A percentile compares a stretch with the other conserved stretches of the same genome.
Evolutionary conservation across 1,284 basidiomycete genomes (phyloP).

Genomic region (Ustilago xerochloae): DNA sequence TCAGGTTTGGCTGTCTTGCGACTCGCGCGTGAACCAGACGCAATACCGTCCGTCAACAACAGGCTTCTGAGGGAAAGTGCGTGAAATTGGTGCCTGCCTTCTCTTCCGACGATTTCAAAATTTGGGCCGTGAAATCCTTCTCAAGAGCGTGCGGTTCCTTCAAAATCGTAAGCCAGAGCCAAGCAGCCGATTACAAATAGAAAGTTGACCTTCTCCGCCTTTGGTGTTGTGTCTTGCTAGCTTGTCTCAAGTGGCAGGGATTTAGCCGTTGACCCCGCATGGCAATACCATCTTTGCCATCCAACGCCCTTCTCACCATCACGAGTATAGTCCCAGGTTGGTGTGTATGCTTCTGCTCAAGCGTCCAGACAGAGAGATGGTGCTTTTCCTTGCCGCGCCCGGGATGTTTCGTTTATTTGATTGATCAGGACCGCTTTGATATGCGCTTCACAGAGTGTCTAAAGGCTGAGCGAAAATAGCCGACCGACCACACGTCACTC

Average conservation of each 20-base stretch:
- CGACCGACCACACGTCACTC: constrained; percentile 3
- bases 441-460: too few species aligned
- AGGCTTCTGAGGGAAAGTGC: not conserved
- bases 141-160: not conserved
- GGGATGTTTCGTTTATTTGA: not conserved
- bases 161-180: not conserved
- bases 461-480: not conserved
- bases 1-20: not conserved
- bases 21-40: constrained; percentile 8
- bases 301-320: not conserved
- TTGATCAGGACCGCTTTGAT: not conserved
- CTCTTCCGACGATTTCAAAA: not conserved
- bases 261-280: constrained; percentile 4
- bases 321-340: not conserved
- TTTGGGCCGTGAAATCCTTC: constrained; percentile 21
- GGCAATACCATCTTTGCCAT: not conserved
- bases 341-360: too few species aligned
- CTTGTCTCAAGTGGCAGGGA: not conserved
- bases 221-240: not conserved
- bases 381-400: too few species aligned
- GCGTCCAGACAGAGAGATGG: too few species aligned
- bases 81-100: constrained; percentile 11
- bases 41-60: too few species aligned
- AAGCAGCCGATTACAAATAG: constrained; percentile 1
- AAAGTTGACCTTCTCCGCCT: not conserved